Evolutionary conservation across 805 yeast genomes (phyloP).

Genomic region (Wickerhamomyces bisporus): DNA sequence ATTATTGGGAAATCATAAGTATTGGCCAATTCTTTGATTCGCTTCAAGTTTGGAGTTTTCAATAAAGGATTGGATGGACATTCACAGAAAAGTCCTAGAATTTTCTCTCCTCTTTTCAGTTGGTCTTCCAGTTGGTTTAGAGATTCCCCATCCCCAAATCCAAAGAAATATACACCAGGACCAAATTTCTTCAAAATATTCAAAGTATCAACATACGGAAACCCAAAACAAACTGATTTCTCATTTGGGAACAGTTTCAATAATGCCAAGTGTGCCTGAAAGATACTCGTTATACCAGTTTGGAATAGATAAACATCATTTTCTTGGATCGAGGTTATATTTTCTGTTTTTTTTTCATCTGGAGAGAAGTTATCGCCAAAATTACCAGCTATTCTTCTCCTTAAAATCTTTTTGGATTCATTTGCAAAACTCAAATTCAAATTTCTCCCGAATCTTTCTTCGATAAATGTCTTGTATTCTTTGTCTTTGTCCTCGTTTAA

Average conservation of each 20-base stretch:
- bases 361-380: conserved; percentile 34
- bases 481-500: conserved; percentile 30
- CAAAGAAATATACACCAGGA: conserved; percentile 82
- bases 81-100: conserved; percentile 82
- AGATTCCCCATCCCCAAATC: conserved; percentile 72
- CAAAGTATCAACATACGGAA: conserved; percentile 91
- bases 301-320: conserved; percentile 81
- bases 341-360: conserved; percentile 16
- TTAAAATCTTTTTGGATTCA: conserved; percentile 71
- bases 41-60: conserved; percentile 71
- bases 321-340: conserved; percentile 27
- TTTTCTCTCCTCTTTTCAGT: conserved; percentile 57
- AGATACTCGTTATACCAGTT: conserved; percentile 90
- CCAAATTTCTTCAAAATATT: conserved; percentile 87
- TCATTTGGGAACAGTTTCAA: conserved; percentile 26
- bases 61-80: conserved; percentile 94
- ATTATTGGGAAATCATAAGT: conserved; percentile 72
- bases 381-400: conserved; percentile 68
- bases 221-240: conserved; percentile 90
- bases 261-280: conserved; percentile 65
- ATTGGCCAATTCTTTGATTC: conserved; percentile 60
- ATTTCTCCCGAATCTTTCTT: conserved; percentile 87
- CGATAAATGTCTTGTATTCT: conserved; percentile 66
- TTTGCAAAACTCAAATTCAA: conserved; percentile 70
- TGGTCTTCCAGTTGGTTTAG: conserved; percentile 58